Percentiles rank a stretch among this genome's conserved stretches.
These are phyloP conservation scores for Penicillium sp. DNA, from an alignment of 2,329 filamentous ascomycete genomes.

Conservation along the genomic window DNA sequence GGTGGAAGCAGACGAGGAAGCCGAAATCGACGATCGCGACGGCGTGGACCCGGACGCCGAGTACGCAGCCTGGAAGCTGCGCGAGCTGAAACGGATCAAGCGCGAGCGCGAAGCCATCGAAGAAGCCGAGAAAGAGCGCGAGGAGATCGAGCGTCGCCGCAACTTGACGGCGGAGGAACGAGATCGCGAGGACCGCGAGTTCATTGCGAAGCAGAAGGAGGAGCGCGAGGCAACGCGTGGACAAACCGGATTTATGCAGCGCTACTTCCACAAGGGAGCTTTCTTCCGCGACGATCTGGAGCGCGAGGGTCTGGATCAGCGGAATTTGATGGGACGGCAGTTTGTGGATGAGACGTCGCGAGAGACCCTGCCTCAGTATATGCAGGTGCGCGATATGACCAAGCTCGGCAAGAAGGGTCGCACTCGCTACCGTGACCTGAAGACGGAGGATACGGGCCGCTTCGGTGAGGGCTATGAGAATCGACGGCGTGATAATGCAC, in stretches of 20 bases:
- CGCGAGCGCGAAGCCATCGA: conserved; percentile 82
- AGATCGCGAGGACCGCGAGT: conserved; percentile 74
- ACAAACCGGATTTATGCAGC: conserved; percentile 85
- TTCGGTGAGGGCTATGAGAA: conserved; percentile 55
- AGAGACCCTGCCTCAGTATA: conserved; percentile 78
- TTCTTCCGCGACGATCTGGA: conserved; percentile 84
- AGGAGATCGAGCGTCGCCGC: conserved; percentile 80
- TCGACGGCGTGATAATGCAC: conserved; percentile 27
- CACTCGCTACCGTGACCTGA: conserved; percentile 83
- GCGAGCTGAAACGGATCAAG: conserved; percentile 83
- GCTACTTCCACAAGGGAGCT: conserved; percentile 94
- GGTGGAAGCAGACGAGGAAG: conserved; percentile 60
- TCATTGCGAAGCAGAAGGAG: conserved; percentile 69
- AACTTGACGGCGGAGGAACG: conserved; percentile 85
- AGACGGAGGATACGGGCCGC: conserved; percentile 80
- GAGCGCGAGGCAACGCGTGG: conserved; percentile 69
- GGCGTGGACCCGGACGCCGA: conserved; percentile 81
- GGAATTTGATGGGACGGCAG: conserved; percentile 78
- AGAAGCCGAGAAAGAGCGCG: conserved; percentile 73
- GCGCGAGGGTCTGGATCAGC: conserved; percentile 67
- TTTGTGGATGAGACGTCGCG: conserved; percentile 84
- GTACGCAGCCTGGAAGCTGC: conserved; percentile 85
- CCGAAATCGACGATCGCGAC: conserved; percentile 84
- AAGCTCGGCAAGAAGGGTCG: conserved; percentile 88
- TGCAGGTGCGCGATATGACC: conserved; percentile 90